These are phyloP conservation scores for Citropsis articulata DNA, from an alignment of 345 rosid species.

Conservation along the genomic window DNA sequence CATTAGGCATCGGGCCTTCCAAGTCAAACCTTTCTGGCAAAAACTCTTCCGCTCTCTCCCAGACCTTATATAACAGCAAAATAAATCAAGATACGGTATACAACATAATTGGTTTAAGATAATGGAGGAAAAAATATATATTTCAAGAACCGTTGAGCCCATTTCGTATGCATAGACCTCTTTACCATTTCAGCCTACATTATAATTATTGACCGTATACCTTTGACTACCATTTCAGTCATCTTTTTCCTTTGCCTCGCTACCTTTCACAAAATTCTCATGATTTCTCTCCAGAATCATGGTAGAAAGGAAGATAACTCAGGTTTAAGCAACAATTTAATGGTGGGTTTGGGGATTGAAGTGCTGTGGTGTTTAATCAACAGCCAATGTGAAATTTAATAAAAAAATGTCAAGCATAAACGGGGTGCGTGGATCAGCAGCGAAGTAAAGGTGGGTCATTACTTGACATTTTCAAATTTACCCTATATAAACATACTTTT, in stretches of 20 bases:
- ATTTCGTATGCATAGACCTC: neutral
- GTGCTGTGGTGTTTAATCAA: too few relatives aligned
- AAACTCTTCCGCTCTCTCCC: slow-evolving; percentile 94
- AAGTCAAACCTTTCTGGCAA: slow-evolving; percentile 76
- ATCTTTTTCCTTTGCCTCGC: neutral
- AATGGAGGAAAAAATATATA: neutral
- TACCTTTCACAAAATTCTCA: neutral
- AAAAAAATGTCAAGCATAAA: too few relatives aligned
- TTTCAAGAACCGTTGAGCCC: neutral
- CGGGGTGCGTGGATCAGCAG: too few relatives aligned
- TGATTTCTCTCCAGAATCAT: neutral
- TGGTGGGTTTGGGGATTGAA: too few relatives aligned
- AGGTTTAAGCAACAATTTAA: neutral
- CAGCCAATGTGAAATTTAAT: too few relatives aligned
- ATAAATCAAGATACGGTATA: neutral
- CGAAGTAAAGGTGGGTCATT: too few relatives aligned
- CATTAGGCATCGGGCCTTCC: slow-evolving; percentile 83
- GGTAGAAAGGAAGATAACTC: neutral
- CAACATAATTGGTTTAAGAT: neutral
- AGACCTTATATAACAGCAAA: slow-evolving; percentile 49
- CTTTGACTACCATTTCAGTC: too few relatives aligned
- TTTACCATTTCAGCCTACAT: too few relatives aligned
- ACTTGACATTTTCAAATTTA: too few relatives aligned
- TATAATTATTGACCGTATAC: too few relatives aligned
- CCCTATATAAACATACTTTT: too few relatives aligned